Evolutionary conservation across 2,329 filamentous ascomycete genomes (phyloP).

Genomic region (Colletotrichum nymphaeae): DNA sequence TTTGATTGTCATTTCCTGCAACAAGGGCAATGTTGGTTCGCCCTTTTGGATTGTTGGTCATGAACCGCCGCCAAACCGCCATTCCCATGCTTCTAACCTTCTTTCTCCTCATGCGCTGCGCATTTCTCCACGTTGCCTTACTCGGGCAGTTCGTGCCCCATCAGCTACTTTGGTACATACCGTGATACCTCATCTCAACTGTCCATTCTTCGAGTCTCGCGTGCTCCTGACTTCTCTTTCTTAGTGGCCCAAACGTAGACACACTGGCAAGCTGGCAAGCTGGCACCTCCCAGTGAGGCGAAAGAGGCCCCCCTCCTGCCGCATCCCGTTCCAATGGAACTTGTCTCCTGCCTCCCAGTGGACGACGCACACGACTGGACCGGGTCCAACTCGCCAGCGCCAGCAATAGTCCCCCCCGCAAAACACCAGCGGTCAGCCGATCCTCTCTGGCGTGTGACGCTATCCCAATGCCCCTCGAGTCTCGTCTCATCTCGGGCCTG

Average conservation of each 20-base stretch:
- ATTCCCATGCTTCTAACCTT: neutral
- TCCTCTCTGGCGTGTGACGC: slow-evolving; percentile 9
- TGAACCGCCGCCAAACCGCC: neutral
- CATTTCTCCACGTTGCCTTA: neutral
- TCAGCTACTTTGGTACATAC: neutral
- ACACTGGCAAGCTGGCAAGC: too few species aligned
- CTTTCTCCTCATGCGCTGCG: neutral
- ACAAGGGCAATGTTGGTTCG: neutral
- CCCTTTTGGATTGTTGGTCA: neutral
- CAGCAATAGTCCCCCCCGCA: neutral
- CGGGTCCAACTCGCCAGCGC: neutral
- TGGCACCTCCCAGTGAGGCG: neutral
- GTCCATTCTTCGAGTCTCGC: neutral
- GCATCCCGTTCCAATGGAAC: neutral
- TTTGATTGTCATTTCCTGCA: neutral
- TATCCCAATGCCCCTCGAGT: neutral
- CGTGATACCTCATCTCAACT: neutral
- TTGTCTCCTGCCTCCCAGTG: neutral
- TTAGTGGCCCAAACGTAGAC: neutral
- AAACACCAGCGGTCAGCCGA: slow-evolving; percentile 9
- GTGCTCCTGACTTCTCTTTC: neutral
- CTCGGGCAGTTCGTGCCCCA: neutral
- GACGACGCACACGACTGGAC: neutral
- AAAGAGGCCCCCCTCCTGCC: neutral
- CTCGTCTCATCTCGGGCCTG: neutral